A percentile compares a stretch with the other conserved stretches of the same genome.
phyloP scores from a whole-genome alignment of 768 basidiomycete species.

The Flagelloscypha sp. region DNA sequence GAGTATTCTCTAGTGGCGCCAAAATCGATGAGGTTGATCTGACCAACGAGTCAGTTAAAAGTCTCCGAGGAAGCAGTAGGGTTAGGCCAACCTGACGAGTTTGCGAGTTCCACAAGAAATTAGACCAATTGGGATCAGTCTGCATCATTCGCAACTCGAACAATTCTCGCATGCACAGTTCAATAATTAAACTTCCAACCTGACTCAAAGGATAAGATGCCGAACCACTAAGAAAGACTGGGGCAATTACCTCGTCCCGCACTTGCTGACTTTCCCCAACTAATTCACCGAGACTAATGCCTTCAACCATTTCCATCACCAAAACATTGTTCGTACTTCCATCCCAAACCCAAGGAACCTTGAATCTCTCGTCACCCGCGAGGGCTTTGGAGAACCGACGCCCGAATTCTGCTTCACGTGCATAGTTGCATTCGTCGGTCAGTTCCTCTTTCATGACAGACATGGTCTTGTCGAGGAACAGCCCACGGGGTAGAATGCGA shows the following conservation, averaged over 20 bases:
- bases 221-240: too few species aligned
- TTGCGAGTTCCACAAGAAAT: conserved; percentile 80
- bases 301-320: conserved; percentile 82
- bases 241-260: conserved; percentile 75
- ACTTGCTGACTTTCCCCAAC: conserved; percentile 52
- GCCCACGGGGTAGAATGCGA: conserved; percentile 72
- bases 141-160: conserved; percentile 93
- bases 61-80: background rate
- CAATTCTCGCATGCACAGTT: conserved; percentile 83
- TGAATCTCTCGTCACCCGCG: conserved; percentile 59
- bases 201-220: conserved; percentile 22
- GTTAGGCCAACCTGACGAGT: conserved; percentile 67
- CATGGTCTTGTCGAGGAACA: conserved; percentile 86
- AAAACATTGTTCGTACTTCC: conserved; percentile 76
- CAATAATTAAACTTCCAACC: conserved; percentile 79
- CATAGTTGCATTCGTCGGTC: conserved; percentile 88
- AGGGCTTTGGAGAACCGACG: conserved; percentile 38
- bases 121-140: conserved; percentile 98
- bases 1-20: conserved; percentile 88
- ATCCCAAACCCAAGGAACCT: conserved; percentile 81
- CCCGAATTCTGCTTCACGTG: conserved; percentile 69
- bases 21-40: conserved; percentile 91
- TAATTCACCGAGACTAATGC: conserved; percentile 70
- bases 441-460: conserved; percentile 87
- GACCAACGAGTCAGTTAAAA: conserved; percentile 1